Evolutionary conservation across 73 alveolate species (phyloP).

Genomic region (Paraurostyla sp.): DNA sequence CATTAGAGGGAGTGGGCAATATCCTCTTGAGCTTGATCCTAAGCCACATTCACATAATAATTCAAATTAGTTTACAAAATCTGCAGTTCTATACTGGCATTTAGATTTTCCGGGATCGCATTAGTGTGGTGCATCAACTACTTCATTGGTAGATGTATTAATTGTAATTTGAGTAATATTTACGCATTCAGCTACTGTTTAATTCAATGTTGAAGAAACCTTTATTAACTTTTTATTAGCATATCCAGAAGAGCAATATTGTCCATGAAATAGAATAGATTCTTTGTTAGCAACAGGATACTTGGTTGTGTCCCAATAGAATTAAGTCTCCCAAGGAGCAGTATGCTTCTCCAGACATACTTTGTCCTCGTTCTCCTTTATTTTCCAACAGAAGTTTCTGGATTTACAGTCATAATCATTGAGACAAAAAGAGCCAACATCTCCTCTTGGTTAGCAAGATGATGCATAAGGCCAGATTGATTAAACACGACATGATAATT

Average conservation of each 20-base stretch:
- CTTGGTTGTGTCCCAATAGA: conserved; percentile 28
- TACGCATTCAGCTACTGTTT: conserved; percentile 43
- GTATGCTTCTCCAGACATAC: conserved; percentile 50
- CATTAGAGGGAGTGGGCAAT: conserved; percentile 39
- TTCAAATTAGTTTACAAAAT: background rate
- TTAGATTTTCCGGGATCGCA: conserved; percentile 32
- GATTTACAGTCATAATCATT: conserved; percentile 43
- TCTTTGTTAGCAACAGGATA: conserved; percentile 16
- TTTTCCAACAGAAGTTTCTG: conserved; percentile 52
- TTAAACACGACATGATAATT: conserved; percentile 34
- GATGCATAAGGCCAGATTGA: conserved; percentile 50
- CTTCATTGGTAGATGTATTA: background rate
- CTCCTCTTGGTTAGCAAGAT: conserved; percentile 53
- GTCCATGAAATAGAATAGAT: conserved; percentile 43
- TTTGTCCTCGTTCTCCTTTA: background rate
- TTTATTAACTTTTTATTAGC: conserved; percentile 24
- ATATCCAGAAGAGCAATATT: conserved; percentile 41
- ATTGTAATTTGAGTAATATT: background rate
- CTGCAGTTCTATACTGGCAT: background rate
- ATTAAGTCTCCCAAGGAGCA: conserved; percentile 47
- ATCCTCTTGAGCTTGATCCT: background rate
- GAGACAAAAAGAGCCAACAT: conserved; percentile 38
- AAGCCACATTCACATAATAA: conserved; percentile 43
- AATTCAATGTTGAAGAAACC: too few species aligned
- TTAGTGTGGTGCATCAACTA: background rate